Percentiles rank a stretch among this genome's conserved stretches.
These are phyloP conservation scores for Fusarium chlamydosporum DNA, from an alignment of 2,329 filamentous ascomycete species.

Conservation along the genomic window DNA sequence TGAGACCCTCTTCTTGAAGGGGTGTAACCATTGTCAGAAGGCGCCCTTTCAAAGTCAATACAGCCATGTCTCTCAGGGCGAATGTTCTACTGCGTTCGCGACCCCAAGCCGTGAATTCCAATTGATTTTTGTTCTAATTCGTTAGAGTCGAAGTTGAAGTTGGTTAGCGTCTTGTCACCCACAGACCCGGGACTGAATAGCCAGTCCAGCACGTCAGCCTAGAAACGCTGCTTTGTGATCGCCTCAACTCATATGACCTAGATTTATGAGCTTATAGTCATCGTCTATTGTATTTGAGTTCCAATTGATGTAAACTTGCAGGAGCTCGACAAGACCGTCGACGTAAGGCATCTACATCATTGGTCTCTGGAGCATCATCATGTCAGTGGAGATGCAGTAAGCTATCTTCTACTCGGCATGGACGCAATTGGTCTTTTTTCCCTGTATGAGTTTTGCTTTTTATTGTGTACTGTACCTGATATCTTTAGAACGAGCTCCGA, in stretches of 20 bases:
- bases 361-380: conserved; percentile 11
- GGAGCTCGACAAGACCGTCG: conserved; percentile 7
- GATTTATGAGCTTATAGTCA: neutral
- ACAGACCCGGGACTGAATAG: conserved; percentile 21
- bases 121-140: conserved; percentile 20
- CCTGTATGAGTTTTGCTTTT: conserved; percentile 27
- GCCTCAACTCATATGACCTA: neutral
- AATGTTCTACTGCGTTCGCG: conserved; percentile 34
- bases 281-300: conserved; percentile 15
- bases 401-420: conserved; percentile 1
- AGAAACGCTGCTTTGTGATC: conserved; percentile 17
- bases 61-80: conserved; percentile 38
- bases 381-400: neutral
- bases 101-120: conserved; percentile 40
- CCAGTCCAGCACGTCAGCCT: conserved; percentile 28
- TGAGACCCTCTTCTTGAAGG: conserved; percentile 17
- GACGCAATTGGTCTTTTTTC: neutral
- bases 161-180: conserved; percentile 24
- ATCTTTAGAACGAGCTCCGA: conserved; percentile 26
- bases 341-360: conserved; percentile 6
- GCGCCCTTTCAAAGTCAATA: neutral
- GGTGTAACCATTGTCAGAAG: conserved; percentile 9
- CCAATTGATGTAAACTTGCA: conserved; percentile 20
- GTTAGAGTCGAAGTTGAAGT: conserved; percentile 7
- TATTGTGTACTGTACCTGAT: conserved; percentile 6